phyloP scores from a whole-genome alignment of 257 asterid species.

The Buddleja alternifolia region DNA sequence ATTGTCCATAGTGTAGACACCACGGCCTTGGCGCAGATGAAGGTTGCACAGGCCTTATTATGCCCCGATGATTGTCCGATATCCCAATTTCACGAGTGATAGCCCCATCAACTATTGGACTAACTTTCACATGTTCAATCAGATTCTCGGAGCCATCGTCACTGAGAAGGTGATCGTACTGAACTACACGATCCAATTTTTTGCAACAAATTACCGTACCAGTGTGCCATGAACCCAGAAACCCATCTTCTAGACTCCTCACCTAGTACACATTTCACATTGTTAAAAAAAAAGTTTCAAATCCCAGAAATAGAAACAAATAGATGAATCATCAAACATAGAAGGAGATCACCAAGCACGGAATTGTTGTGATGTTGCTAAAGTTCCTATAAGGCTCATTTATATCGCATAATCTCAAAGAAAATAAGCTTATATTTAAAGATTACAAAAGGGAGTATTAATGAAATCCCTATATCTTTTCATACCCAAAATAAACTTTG shows the following conservation, averaged over 20 bases:
- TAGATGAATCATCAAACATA: constrained; percentile 10
- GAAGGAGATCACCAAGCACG: background rate
- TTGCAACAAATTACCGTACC: constrained; percentile 40
- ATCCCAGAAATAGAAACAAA: constrained; percentile 12
- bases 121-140: constrained; percentile 51
- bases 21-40: constrained; percentile 24
- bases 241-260: constrained; percentile 69
- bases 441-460: background rate
- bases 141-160: constrained; percentile 51
- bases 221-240: constrained; percentile 68
- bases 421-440: background rate
- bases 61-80: constrained; percentile 44
- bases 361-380: background rate
- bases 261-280: constrained; percentile 45
- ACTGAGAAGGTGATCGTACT: constrained; percentile 53
- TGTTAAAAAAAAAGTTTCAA: background rate
- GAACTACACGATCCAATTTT: constrained; percentile 45
- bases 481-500: constrained; percentile 29
- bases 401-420: background rate
- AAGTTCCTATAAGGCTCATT: constrained; percentile 1
- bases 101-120: constrained; percentile 58
- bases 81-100: constrained; percentile 3
- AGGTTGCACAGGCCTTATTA: constrained; percentile 75
- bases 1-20: constrained; percentile 64
- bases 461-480: constrained; percentile 13